Evolutionary conservation across 2,329 filamentous ascomycete species (phyloP), one percentile per base, ranked within the genome.

Genomic region (Fusarium austroafricanum): DNA sequence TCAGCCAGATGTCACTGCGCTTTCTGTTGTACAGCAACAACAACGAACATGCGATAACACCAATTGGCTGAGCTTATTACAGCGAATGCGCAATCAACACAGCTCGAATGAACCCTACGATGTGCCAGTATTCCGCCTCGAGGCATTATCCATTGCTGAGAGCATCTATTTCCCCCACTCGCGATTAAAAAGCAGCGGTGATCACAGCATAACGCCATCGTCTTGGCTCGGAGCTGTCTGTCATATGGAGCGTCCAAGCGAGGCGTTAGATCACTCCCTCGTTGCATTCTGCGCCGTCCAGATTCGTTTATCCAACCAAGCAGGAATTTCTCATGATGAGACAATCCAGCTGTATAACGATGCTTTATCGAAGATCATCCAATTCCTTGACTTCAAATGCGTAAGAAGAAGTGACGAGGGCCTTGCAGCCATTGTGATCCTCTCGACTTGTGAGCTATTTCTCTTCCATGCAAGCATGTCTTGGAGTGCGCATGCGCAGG

Each of bases 381-480:
- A 7, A 0, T 21, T 63, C 2, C 33, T 63, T 4, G 43, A 63
- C 2, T 56, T 12, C 9, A 37, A 58, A 0, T 35, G 10, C 0
- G 20, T 39, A 0, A 43, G 50, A 0, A 47, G 20, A 0, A 63
- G 28, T 3, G 50, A 63, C 3, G 58, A 63, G 14, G 35, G 42
- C 3, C 38, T 63, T 7, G 60, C 60, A 0, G 31, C 60, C 1
- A 63, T 63, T 9, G 50, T 63, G 0, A 33, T 63, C 2, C 43
- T 63, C 5, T 63, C 60, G 2, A 63, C 60, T 0, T 63, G 60
- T 12, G 60, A 63, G 49, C 26, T 63, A 0, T 63, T 63, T 17
- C 17, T 63, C 0, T 63, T 63, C 3, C 50, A 40, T 4, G 18
- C 31, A 4, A 63, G 58, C 14, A 35, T 38, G 0, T 63, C 50